phyloP scores from a whole-genome alignment of 1,284 basidiomycete genomes.

The Apiotrichum gracile region DNA sequence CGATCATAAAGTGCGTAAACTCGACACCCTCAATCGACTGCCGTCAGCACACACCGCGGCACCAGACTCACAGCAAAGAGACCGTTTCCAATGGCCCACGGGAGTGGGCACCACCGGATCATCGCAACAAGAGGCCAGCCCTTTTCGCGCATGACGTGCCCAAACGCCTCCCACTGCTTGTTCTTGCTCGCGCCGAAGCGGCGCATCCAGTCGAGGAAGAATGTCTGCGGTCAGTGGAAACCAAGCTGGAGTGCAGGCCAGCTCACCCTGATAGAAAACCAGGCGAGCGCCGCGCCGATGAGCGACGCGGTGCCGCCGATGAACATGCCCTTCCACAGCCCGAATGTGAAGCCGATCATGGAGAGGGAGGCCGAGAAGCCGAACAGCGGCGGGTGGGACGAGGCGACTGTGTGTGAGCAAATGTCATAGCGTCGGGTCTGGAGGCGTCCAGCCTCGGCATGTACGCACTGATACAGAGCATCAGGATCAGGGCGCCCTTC shows the following conservation, averaged over 20 bases:
- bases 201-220: constrained; percentile 42
- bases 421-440: neutral
- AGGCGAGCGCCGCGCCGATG: constrained; percentile 36
- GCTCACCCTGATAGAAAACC: constrained; percentile 41
- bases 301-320: constrained; percentile 34
- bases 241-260: neutral
- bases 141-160: constrained; percentile 44
- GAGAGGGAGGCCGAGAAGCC: constrained; percentile 43
- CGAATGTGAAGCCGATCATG: constrained; percentile 45
- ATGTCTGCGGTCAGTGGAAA: constrained; percentile 23
- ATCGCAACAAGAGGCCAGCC: constrained; percentile 44
- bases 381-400: constrained; percentile 46
- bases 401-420: constrained; percentile 24
- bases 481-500: constrained; percentile 34
- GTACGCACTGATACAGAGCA: constrained; percentile 33
- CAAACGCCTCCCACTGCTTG: constrained; percentile 46
- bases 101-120: constrained; percentile 47
- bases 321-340: constrained; percentile 40
- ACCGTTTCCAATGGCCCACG: constrained; percentile 45
- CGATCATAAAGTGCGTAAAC: constrained; percentile 43
- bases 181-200: constrained; percentile 29
- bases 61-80: constrained; percentile 40
- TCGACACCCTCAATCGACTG: constrained; percentile 44
- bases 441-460: neutral
- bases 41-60: constrained; percentile 1